Conservation (phyloP, 208 protist genomes). For the Spongospora subterranea region DNA sequence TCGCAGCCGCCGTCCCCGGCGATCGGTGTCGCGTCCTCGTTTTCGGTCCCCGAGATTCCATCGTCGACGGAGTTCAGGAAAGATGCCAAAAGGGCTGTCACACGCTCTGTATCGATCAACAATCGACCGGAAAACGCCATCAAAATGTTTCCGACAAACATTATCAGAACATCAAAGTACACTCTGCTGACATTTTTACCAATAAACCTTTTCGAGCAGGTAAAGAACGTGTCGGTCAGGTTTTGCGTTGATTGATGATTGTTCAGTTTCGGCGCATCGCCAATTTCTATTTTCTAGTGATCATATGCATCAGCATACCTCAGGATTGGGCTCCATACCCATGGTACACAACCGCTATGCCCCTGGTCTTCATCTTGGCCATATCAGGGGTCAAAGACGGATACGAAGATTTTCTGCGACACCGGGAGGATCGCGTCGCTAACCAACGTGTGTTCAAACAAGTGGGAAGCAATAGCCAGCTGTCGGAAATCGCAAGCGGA, state of each 20-base stretch:
- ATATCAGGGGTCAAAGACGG: slow-evolving; percentile 58
- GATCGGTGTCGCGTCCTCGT: not conserved
- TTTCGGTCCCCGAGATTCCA: slow-evolving; percentile 18
- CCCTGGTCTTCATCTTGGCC: slow-evolving; percentile 55
- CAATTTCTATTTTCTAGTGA: slow-evolving; percentile 63
- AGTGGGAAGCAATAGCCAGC: not conserved
- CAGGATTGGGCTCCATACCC: slow-evolving; percentile 29
- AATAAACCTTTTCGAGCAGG: slow-evolving; percentile 59
- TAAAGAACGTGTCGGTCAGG: not conserved
- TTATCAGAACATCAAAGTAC: slow-evolving; percentile 57
- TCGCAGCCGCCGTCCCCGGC: slow-evolving; percentile 17
- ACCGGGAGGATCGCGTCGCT: slow-evolving; percentile 41
- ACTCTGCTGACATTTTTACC: slow-evolving; percentile 61
- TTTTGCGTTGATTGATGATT: not conserved
- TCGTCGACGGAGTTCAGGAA: slow-evolving; percentile 17
- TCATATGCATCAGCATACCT: slow-evolving; percentile 33
- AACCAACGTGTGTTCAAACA: slow-evolving; percentile 39
- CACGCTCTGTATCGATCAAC: not conserved
- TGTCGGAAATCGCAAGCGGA: not conserved
- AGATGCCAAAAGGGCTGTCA: not conserved
- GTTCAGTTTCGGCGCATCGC: slow-evolving; percentile 57
- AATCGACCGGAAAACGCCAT: not conserved
- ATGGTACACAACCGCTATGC: slow-evolving; percentile 37
- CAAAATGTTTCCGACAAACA: slow-evolving; percentile 21
- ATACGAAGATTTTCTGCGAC: slow-evolving; percentile 58